Evolutionary conservation across 352 stramenopile genomes (phyloP).

Genomic region (Globisporangium cederbergense): DNA sequence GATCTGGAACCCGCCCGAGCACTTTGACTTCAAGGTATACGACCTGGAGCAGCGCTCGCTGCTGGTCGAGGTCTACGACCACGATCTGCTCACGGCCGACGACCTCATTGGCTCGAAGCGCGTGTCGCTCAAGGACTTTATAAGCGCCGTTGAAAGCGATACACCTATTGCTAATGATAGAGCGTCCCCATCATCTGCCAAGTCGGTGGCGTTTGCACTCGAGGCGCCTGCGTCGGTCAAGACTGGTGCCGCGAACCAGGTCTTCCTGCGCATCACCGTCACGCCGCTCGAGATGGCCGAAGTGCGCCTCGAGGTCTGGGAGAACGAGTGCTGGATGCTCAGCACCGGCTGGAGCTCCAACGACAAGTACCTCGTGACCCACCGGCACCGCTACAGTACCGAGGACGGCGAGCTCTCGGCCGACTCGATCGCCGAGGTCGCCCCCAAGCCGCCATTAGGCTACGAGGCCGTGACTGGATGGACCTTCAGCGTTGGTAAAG

Average conservation of each 20-base stretch:
- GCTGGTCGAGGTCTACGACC: slow-evolving; percentile 27
- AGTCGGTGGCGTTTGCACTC: slow-evolving; percentile 16
- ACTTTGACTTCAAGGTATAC: slow-evolving; percentile 35
- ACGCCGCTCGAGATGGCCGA: slow-evolving; percentile 20
- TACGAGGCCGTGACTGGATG: slow-evolving; percentile 22
- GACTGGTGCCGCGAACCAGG: slow-evolving; percentile 6
- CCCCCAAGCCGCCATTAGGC: slow-evolving; percentile 16
- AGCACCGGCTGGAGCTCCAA: slow-evolving; percentile 25
- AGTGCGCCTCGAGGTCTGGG: slow-evolving; percentile 28
- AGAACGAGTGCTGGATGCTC: slow-evolving; percentile 35
- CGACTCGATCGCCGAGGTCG: slow-evolving; percentile 22
- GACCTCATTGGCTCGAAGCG: slow-evolving; percentile 23
- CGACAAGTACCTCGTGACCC: slow-evolving; percentile 7
- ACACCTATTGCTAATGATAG: too few relatives aligned
- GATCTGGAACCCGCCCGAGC: slow-evolving; percentile 27
- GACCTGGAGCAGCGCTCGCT: slow-evolving; percentile 16
- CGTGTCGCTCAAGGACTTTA: slow-evolving; percentile 26
- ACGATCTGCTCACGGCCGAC: slow-evolving; percentile 25
- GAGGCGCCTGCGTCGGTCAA: slow-evolving; percentile 15
- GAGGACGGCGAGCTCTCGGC: slow-evolving; percentile 26
- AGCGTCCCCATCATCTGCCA: not conserved
- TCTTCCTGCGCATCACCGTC: slow-evolving; percentile 26
- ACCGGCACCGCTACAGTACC: slow-evolving; percentile 23
- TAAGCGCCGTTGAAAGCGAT: not conserved
- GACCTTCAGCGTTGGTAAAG: slow-evolving; percentile 27